phyloP scores from a whole-genome alignment of 805 yeast species.

The Metschnikowia cerradonensis region DNA sequence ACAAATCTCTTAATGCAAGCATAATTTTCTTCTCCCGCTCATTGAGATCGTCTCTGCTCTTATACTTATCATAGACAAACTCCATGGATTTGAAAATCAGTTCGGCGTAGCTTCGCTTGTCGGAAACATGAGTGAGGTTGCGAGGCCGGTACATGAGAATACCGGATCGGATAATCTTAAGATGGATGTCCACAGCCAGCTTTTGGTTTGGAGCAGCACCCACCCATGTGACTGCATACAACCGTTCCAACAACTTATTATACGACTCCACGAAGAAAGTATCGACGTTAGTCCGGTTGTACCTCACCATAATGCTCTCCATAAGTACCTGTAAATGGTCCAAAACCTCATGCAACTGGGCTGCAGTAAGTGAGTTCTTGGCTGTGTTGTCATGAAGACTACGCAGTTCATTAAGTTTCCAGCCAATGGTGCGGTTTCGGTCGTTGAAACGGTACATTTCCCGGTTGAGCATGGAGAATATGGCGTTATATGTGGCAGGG shows the following conservation, averaged over 20 bases:
- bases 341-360: conserved; percentile 23
- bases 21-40: conserved; percentile 19
- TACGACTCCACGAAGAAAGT: conserved; percentile 21
- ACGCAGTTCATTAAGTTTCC: conserved; percentile 11
- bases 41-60: conserved; percentile 13
- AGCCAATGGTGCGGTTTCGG: conserved; percentile 21
- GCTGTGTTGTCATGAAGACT: conserved; percentile 23
- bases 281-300: conserved; percentile 11
- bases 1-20: conserved; percentile 18
- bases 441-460: conserved; percentile 29
- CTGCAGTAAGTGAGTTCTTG: conserved; percentile 21
- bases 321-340: conserved; percentile 22
- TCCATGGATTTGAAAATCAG: conserved; percentile 22
- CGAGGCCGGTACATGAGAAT: conserved; percentile 28
- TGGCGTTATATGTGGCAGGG: conserved; percentile 26
- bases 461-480: conserved; percentile 27
- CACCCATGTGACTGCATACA: conserved; percentile 27
- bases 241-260: conserved; percentile 22
- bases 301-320: conserved; percentile 20
- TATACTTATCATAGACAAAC: conserved; percentile 22
- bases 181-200: conserved; percentile 21
- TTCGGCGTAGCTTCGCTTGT: conserved; percentile 16
- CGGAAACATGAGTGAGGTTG: conserved; percentile 18
- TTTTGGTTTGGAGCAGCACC: conserved; percentile 13
- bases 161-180: conserved; percentile 25